phyloP scores from a whole-genome alignment of 2,329 filamentous ascomycete species.

The Stachybotrys chlorohalonatus region DNA sequence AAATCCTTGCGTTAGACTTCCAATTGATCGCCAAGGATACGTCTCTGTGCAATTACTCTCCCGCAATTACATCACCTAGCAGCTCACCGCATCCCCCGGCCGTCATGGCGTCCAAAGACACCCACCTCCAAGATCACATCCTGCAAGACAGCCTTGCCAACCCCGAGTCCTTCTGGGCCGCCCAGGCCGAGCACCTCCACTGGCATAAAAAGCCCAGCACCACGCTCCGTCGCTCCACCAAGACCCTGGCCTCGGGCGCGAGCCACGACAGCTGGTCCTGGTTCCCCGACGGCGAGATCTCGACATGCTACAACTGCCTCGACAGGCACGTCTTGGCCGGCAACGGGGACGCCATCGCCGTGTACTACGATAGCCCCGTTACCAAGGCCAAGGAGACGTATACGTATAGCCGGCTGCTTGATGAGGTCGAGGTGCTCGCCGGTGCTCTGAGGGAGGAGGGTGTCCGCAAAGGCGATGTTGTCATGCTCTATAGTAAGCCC shows the following conservation, averaged over 20 bases:
- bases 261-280: conserved; percentile 74
- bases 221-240: conserved; percentile 50
- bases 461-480: conserved; percentile 74
- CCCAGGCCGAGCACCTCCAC: conserved; percentile 63
- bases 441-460: conserved; percentile 76
- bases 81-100: neutral
- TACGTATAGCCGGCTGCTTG: conserved; percentile 66
- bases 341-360: conserved; percentile 63
- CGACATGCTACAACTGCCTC: conserved; percentile 84
- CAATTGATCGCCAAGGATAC: neutral
- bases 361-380: conserved; percentile 84
- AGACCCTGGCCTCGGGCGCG: conserved; percentile 52
- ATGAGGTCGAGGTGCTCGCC: conserved; percentile 73
- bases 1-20: neutral
- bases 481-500: conserved; percentile 74
- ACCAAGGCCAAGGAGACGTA: conserved; percentile 61
- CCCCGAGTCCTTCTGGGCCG: conserved; percentile 65
- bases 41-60: neutral
- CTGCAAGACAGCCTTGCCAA: conserved; percentile 52
- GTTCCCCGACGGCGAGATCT: conserved; percentile 85
- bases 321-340: conserved; percentile 80
- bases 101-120: conserved; percentile 9
- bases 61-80: neutral
- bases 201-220: conserved; percentile 71
- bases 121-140: conserved; percentile 37